Percentiles rank a stretch among this genome's conserved stretches.
These are phyloP conservation scores for Lipomyces mesembrius DNA, from an alignment of 805 yeast genomes.

Conservation along the genomic window DNA sequence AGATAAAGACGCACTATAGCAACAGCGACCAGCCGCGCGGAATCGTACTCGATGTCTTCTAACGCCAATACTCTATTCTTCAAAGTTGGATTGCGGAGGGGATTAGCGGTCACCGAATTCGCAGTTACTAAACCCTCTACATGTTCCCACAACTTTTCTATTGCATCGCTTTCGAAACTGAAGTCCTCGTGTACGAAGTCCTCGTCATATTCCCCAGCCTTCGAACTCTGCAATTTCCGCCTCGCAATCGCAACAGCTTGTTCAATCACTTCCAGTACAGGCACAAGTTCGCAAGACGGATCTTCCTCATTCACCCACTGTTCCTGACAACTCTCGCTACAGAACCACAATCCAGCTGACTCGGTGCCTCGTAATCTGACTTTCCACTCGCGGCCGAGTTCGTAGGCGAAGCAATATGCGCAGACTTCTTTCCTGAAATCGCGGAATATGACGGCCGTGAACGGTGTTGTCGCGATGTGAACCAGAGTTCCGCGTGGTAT, in stretches of 20 bases:
- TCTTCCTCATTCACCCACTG: conserved; percentile 49
- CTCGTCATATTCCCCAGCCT: conserved; percentile 17
- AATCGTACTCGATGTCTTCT: conserved; percentile 59
- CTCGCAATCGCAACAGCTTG: conserved; percentile 39
- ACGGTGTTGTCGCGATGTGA: conserved; percentile 50
- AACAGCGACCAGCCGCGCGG: conserved; percentile 54
- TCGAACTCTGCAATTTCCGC: conserved; percentile 18
- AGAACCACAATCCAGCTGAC: conserved; percentile 59
- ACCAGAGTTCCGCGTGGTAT: conserved; percentile 53
- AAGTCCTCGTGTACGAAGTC: conserved; percentile 29
- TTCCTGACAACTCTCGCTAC: conserved; percentile 53
- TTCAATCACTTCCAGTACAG: conserved; percentile 50
- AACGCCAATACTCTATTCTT: conserved; percentile 49
- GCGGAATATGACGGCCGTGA: conserved; percentile 55
- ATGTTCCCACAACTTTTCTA: conserved; percentile 20
- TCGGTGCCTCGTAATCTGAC: conserved; percentile 44
- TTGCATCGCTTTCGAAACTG: conserved; percentile 13
- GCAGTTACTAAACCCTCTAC: conserved; percentile 9
- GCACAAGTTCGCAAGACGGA: conserved; percentile 46
- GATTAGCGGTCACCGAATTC: conserved; percentile 10
- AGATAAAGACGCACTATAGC: conserved; percentile 38
- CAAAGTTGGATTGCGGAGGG: conserved; percentile 20
- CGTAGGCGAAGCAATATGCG: conserved; percentile 56
- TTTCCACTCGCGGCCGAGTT: conserved; percentile 55
- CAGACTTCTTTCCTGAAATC: conserved; percentile 70